Percentiles rank a stretch among this genome's conserved stretches.
These are phyloP conservation scores for Dothistroma septosporum DNA, from an alignment of 2,329 filamentous ascomycete species.

Conservation along the genomic window DNA sequence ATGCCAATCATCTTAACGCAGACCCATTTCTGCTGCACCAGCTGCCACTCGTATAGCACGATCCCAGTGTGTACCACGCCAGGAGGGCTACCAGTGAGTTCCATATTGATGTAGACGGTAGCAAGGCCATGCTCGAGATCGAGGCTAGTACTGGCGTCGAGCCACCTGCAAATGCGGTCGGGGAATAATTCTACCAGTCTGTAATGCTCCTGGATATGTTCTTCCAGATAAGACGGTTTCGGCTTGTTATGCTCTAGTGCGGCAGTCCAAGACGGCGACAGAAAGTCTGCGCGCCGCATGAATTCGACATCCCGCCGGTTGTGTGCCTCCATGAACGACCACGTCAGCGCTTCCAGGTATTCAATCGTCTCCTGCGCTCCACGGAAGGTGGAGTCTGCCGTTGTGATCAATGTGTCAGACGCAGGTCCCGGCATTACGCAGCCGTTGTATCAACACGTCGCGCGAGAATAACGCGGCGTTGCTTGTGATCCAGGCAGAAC, in stretches of 20 bases:
- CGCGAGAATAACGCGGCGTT: not conserved
- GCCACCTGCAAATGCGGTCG: not conserved
- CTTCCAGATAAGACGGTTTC: not conserved
- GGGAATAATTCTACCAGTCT: not conserved
- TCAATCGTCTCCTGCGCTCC: slow-evolving; percentile 4
- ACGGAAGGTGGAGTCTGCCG: not conserved
- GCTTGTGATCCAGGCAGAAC: not conserved
- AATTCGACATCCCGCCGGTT: not conserved
- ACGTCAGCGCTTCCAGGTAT: not conserved
- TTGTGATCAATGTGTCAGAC: not conserved
- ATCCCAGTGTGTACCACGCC: not conserved
- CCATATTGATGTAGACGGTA: not conserved
- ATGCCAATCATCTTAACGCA: not conserved
- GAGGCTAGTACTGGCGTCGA: not conserved
- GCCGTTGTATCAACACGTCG: not conserved
- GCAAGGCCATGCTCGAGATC: not conserved
- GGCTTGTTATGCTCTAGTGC: not conserved
- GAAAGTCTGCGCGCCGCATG: not conserved
- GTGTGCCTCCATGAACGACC: not conserved
- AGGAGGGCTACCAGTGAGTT: slow-evolving; percentile 2
- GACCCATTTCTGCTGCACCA: not conserved
- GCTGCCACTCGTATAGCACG: not conserved
- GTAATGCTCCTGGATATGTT: not conserved
- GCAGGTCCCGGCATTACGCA: not conserved
- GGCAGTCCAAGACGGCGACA: not conserved